phyloP scores from a whole-genome alignment of 208 protist genomes.

The Leishmania guyanensis region DNA sequence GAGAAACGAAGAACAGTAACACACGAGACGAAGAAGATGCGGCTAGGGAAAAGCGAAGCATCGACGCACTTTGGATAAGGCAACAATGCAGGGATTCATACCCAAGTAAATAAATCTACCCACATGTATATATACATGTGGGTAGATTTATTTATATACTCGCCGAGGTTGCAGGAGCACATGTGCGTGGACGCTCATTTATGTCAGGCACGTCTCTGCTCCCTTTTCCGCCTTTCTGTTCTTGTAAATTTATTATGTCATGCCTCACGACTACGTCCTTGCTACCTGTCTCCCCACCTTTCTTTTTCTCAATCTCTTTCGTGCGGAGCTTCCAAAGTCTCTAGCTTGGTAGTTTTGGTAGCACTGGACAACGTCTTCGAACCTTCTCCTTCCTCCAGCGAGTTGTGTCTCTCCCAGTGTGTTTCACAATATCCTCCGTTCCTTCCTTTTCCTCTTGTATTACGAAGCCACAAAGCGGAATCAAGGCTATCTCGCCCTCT shows the following conservation, averaged over 20 bases:
- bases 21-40: not conserved
- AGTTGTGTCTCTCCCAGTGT: not conserved
- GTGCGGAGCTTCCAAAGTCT: not conserved
- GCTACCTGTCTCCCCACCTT: not conserved
- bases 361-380: not conserved
- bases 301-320: not conserved
- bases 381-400: not conserved
- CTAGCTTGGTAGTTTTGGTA: not conserved
- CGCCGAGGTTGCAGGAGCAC: not conserved
- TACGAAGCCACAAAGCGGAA: not conserved
- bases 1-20: not conserved
- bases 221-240: not conserved
- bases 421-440: no score
- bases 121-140: not conserved
- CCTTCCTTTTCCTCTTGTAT: not conserved
- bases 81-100: not conserved
- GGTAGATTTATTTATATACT: no score
- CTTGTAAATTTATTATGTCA: not conserved
- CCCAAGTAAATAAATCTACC: no score
- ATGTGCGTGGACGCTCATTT: not conserved
- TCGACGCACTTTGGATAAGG: not conserved
- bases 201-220: slow-evolving; percentile 6
- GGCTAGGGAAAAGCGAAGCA: not conserved
- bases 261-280: not conserved
- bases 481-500: not conserved